Evolutionary conservation across 805 yeast species (phyloP), one percentile per base, ranked within the genome.

Genomic region (Groenewaldozyma salmanticensis): DNA sequence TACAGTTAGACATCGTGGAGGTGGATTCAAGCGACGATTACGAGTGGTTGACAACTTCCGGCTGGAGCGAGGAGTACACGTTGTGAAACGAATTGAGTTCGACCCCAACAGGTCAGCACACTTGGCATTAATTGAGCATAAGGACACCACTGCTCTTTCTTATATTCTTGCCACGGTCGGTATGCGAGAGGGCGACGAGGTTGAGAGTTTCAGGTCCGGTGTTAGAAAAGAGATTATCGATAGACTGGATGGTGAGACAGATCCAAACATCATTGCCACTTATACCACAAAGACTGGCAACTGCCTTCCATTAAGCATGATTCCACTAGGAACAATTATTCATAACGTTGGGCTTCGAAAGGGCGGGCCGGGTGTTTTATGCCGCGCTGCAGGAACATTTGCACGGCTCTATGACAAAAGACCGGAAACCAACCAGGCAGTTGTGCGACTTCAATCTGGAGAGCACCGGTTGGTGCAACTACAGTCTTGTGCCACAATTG

Each of bases 51-150:
- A 92, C 62, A 79, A 79, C 54, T 65, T 69, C 52, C 74, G 98
- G 56, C 54, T 60, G 31, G 71, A 60, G 2, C 64, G 78, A 1
- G 97, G 96, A 21, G 72, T 71, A 34, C 92, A 85, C 53, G 71
- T 74, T 24, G 96, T 92, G 18, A 66, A 78, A 48, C 72, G 98
- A 60, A 84, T 92, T 45, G 98, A 92, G 62, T 86, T 86, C 58
- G 98, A 92, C 64, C 98, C 98, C 37, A 83, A 83, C 54, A 76
- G 98, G 68, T 75, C 94, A 3, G 81, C 92, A 4, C 98, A 92
- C 64, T 81, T 92, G 59, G 98, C 98, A 1, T 66, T 92, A 46
- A 56, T 90, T 38, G 72, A 80, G 60, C 81, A 81, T 61, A 61
- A 68, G 38, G 72, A 65, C 27, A 71, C 87, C 0, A 77, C 74